Evolutionary conservation across 352 stramenopile species (phyloP).

Genomic region (Phytophthora foliorum): DNA sequence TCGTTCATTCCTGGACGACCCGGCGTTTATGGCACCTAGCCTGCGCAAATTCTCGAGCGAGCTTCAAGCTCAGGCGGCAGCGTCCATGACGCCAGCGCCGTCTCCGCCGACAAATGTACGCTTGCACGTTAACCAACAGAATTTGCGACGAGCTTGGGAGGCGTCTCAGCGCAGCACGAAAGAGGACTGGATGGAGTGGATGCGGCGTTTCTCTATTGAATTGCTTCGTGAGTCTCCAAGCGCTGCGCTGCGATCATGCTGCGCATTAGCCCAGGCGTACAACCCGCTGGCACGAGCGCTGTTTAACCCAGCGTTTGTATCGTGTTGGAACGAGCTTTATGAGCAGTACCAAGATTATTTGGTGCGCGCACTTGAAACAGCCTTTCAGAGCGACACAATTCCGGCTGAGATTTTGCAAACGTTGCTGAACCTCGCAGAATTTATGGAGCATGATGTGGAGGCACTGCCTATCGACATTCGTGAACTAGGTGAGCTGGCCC

Average conservation of each 20-base stretch:
- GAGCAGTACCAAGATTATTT: slow-evolving; percentile 95
- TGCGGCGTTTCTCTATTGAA: slow-evolving; percentile 96
- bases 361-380: slow-evolving; percentile 93
- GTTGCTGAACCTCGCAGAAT: slow-evolving; percentile 98
- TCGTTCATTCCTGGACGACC: slow-evolving; percentile 61
- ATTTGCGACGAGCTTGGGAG: slow-evolving; percentile 95
- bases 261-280: slow-evolving; percentile 96
- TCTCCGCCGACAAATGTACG: slow-evolving; percentile 63
- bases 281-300: slow-evolving; percentile 96
- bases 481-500: slow-evolving; percentile 94
- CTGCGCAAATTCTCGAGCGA: slow-evolving; percentile 54
- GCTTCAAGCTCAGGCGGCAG: slow-evolving; percentile 40
- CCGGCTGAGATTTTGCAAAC: slow-evolving; percentile 98
- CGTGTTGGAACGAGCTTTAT: slow-evolving; percentile 98
- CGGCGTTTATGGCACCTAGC: slow-evolving; percentile 55
- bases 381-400: slow-evolving; percentile 93
- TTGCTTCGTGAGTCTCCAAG: slow-evolving; percentile 97
- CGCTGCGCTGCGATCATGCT: slow-evolving; percentile 93
- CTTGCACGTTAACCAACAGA: slow-evolving; percentile 94
- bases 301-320: slow-evolving; percentile 99
- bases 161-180: slow-evolving; percentile 93
- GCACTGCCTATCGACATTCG: slow-evolving; percentile 97
- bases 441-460: slow-evolving; percentile 99
- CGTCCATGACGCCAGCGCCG: slow-evolving; percentile 37
- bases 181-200: slow-evolving; percentile 98